A percentile compares a stretch with the other conserved stretches of the same genome.
Evolutionary conservation across 805 yeast genomes (phyloP).

Genomic region (Kuraishia molischiana): DNA sequence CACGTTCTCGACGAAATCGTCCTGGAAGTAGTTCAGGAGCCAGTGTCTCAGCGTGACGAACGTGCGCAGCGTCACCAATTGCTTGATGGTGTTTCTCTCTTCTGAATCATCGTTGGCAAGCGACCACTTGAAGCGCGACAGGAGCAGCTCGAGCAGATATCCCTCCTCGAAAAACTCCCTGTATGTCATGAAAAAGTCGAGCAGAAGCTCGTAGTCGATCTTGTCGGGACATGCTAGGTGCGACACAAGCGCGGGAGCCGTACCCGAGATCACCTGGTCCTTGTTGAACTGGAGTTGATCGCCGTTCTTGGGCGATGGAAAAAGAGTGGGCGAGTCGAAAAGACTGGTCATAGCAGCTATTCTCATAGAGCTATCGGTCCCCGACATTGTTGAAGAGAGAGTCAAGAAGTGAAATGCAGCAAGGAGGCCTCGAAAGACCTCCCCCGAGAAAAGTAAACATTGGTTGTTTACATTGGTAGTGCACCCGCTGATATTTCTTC

Average conservation of each 20-base stretch:
- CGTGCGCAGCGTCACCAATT: slow-evolving; percentile 64
- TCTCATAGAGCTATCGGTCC: not conserved
- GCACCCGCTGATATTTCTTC: too few species aligned
- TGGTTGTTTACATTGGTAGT: too few species aligned
- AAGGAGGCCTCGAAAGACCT: too few species aligned
- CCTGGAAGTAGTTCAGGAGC: slow-evolving; percentile 77
- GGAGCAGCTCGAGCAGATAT: slow-evolving; percentile 48
- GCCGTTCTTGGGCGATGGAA: not conserved
- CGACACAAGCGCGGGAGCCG: slow-evolving; percentile 30
- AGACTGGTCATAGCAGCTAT: not conserved
- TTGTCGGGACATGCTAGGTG: slow-evolving; percentile 63
- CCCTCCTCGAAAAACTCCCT: slow-evolving; percentile 56
- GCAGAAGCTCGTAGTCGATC: slow-evolving; percentile 66
- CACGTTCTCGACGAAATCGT: slow-evolving; percentile 59
- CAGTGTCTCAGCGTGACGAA: slow-evolving; percentile 87
- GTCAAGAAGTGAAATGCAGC: too few species aligned
- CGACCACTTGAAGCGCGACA: slow-evolving; percentile 69
- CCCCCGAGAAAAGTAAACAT: too few species aligned
- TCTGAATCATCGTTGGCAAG: slow-evolving; percentile 14
- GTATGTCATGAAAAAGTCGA: slow-evolving; percentile 83
- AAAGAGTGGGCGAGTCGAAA: not conserved
- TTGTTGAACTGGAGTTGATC: not conserved
- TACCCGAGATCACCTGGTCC: not conserved
- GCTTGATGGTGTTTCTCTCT: slow-evolving; percentile 38
- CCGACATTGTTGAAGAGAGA: too few species aligned